Evolutionary conservation across 495 filamentous ascomycete species (phyloP), one percentile per base, ranked within the genome.

Genomic region (Daldinia decipiens): DNA sequence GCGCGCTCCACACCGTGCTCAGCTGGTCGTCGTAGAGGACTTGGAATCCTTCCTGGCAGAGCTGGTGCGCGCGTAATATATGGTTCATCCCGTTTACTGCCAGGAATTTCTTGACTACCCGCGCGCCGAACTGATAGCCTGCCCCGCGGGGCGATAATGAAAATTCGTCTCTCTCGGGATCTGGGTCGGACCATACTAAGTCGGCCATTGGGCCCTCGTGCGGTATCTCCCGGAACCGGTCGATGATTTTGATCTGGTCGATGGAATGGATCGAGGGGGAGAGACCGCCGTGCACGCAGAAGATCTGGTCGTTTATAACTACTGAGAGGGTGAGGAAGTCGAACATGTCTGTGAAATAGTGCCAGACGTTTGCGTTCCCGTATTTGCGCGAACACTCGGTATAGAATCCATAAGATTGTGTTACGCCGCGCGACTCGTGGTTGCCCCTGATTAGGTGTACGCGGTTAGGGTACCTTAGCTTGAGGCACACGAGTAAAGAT

Each of bases 141-240:
- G 95, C 95, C 1, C 95, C 95, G 32, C 95, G 87, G 5, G 96
- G 96, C 6, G 92, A 96, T 3, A 99, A 86, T 0, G 91, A 94
- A 83, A 99, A 99, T 78, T 99, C 95, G 78, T 99, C 95, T 26
- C 94, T 88, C 62, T 98, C 95, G 1, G 93, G 89, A 74, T 99
- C 95, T 1, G 95, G 95, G 76, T 99, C 95, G 1, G 93, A 96
- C 95, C 95, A 99, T 17, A 99, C 95, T 5, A 99, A 81, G 77
- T 99, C 95, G n/a, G 95, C 95, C 95, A 99, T 99, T 4, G 95
- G 95, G 0, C 95, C 95, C 79, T 99, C 95, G 79, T 99, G 95
- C 1, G 95, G 95, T 54, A 99, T 99, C 76, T 99, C 95, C 45
- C 95, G 88, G 82, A 97, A 99, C 6, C 95, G 93, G 82, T 99